Evolutionary conservation across 1,284 basidiomycete genomes (phyloP).

Genomic region (Marasmius tenuissimus): DNA sequence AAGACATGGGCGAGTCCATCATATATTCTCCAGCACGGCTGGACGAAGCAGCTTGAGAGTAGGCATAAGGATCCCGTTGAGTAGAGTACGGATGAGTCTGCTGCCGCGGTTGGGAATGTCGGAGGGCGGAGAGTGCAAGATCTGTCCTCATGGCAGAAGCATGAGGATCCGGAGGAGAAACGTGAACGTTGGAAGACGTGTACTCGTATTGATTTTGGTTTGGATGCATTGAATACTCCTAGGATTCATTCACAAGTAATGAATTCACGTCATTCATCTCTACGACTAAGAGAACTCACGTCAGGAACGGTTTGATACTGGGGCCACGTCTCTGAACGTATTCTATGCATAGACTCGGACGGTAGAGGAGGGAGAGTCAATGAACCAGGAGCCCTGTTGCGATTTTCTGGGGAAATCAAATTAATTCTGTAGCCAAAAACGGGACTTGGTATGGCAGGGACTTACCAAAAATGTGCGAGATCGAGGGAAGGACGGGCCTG

Average conservation of each 20-base stretch:
- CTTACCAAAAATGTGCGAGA: constrained; percentile 25
- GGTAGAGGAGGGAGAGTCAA: constrained; percentile 21
- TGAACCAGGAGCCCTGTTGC: constrained; percentile 12
- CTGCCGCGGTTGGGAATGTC: not conserved
- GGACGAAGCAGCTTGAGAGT: not conserved
- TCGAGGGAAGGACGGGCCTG: constrained; percentile 23
- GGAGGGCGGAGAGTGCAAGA: constrained; percentile 10
- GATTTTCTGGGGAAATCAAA: constrained; percentile 4
- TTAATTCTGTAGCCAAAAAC: not conserved
- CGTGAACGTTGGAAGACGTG: constrained; percentile 1
- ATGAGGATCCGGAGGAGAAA: constrained; percentile 10
- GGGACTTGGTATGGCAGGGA: not conserved
- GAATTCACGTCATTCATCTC: not conserved
- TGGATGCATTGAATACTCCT: not conserved
- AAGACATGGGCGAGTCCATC: not conserved
- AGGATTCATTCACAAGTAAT: not conserved
- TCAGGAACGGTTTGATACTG: constrained; percentile 7
- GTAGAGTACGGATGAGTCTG: not conserved
- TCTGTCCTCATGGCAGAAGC: constrained; percentile 14
- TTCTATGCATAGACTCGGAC: not conserved
- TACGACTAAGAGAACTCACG: not conserved
- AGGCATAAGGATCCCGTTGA: not conserved
- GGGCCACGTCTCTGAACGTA: constrained; percentile 9
- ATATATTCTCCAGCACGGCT: not conserved
- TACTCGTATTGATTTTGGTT: constrained; percentile 1